Evolutionary conservation across 257 asterid species (phyloP), one percentile per base, ranked within the genome.

Genomic region (Rubia yunnanensis): DNA sequence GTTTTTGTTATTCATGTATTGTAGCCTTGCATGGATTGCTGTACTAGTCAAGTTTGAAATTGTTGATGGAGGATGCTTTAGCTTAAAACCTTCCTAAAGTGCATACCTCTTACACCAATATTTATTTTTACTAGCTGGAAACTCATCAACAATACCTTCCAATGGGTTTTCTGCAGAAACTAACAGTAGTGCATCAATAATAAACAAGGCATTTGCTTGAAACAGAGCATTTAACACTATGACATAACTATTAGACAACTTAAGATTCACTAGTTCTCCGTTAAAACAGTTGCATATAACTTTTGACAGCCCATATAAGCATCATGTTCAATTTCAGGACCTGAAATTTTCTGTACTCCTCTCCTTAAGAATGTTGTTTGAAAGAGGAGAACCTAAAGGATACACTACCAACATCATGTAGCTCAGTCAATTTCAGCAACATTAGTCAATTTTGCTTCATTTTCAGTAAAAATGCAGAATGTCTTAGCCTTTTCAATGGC

Each of bases 101-200:
- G 60, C 34, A 77, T 94, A 88, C 73, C 97, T 82, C 74, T 90
- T 96, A 36, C 80, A 70, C 99, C 99, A 89, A 77, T 94, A 94
- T 81, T 94, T 94, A 79, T 70, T 78, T 75, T 86, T 77, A 64
- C 76, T 80, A 9, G 92, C 83, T 58, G 83, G 64, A 68, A 75
- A 66, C 75, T 81, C 88, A 68, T 73, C 77, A 54, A 52, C 39
- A 65, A 65, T 79, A 44, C 76, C 86, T 63, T 65, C 70, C 46
- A 23, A 10, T 28, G 70, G 59, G 35, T 41, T 59, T 70, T 71
- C 96, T 91, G 75, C 71, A 52, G 52, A 46, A 60, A 67, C 56
- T 61, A 31, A 34, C 46, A 7, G 4, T 44, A n/a, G n/a, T n/a
- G n/a, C n/a, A n/a, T n/a, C n/a, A 50, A 39, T 53, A 41, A 4